A percentile compares a stretch with the other conserved stretches of the same genome.
These are phyloP conservation scores for Pythium graminicola DNA, from an alignment of 352 stramenopile species.

Conservation along the genomic window DNA sequence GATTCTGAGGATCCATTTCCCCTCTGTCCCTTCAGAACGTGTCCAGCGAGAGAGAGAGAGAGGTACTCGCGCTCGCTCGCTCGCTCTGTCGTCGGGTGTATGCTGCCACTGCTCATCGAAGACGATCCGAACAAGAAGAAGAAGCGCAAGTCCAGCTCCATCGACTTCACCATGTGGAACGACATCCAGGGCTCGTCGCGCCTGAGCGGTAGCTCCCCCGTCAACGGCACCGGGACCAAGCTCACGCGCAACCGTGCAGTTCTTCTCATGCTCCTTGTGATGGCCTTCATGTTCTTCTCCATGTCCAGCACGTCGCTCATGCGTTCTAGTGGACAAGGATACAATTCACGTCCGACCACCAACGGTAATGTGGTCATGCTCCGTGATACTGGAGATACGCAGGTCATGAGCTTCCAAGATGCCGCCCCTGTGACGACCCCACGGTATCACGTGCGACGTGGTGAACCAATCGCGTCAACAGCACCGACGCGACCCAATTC, in stretches of 20 bases:
- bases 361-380: slow-evolving; percentile 12
- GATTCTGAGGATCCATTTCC: slow-evolving; percentile 1
- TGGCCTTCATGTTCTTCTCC: slow-evolving; percentile 53
- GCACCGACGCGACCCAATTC: slow-evolving; percentile 38
- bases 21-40: slow-evolving; percentile 3
- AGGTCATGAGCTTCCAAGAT: slow-evolving; percentile 22
- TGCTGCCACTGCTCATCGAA: slow-evolving; percentile 39
- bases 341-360: slow-evolving; percentile 6
- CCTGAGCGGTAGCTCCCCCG: slow-evolving; percentile 18
- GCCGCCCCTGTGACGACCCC: slow-evolving; percentile 2
- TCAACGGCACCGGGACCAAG: slow-evolving; percentile 25
- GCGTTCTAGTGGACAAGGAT: slow-evolving; percentile 5
- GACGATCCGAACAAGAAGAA: slow-evolving; percentile 38
- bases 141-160: slow-evolving; percentile 77
- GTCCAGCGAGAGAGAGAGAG: neutral
- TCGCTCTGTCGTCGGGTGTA: slow-evolving; percentile 16
- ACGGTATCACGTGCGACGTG: slow-evolving; percentile 7
- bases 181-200: slow-evolving; percentile 27
- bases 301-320: slow-evolving; percentile 46
- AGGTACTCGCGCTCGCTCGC: slow-evolving; percentile 1
- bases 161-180: slow-evolving; percentile 57
- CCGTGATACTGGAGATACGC: slow-evolving; percentile 10
- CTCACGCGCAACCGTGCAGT: slow-evolving; percentile 47
- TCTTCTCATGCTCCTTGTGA: slow-evolving; percentile 39
- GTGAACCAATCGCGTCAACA: neutral